Conservation (phyloP, 257 asterid genomes). For the Nicotiana undulata region DNA sequence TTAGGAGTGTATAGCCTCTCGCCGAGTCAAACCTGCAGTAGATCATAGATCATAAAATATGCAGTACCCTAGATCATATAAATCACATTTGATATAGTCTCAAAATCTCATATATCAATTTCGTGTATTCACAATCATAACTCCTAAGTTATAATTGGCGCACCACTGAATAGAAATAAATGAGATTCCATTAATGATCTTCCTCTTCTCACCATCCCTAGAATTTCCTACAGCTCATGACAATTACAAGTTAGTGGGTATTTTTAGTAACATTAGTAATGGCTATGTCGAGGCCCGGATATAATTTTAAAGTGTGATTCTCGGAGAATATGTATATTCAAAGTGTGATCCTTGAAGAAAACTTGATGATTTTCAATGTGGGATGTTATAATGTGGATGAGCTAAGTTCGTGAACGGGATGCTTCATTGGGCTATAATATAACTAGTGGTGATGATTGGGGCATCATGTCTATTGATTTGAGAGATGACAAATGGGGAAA, state of each 20-base stretch:
- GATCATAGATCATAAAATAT: too few species aligned
- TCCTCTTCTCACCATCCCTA: too few species aligned
- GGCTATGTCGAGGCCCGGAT: not conserved
- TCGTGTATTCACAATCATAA: too few species aligned
- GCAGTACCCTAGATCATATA: too few species aligned
- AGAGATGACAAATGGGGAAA: not conserved
- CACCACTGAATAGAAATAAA: too few species aligned
- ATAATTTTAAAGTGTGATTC: not conserved
- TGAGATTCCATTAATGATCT: too few species aligned
- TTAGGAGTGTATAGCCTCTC: too few species aligned
- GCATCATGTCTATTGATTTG: not conserved
- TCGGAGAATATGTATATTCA: not conserved
- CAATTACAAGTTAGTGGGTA: not conserved
- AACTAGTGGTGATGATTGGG: not conserved
- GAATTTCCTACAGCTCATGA: too few species aligned
- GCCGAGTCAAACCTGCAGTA: too few species aligned
- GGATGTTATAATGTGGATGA: not conserved
- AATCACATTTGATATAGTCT: too few species aligned
- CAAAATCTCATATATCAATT: too few species aligned
- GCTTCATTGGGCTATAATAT: not conserved
- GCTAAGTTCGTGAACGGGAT: not conserved
- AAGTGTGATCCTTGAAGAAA: not conserved
- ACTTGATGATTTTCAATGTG: not conserved
- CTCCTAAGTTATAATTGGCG: too few species aligned
- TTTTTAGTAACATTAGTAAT: not conserved